A percentile compares a stretch with the other conserved stretches of the same genome.
Evolutionary conservation across 2,329 filamentous ascomycete species (phyloP).

Genomic region (Aureobasidium subglaciale): DNA sequence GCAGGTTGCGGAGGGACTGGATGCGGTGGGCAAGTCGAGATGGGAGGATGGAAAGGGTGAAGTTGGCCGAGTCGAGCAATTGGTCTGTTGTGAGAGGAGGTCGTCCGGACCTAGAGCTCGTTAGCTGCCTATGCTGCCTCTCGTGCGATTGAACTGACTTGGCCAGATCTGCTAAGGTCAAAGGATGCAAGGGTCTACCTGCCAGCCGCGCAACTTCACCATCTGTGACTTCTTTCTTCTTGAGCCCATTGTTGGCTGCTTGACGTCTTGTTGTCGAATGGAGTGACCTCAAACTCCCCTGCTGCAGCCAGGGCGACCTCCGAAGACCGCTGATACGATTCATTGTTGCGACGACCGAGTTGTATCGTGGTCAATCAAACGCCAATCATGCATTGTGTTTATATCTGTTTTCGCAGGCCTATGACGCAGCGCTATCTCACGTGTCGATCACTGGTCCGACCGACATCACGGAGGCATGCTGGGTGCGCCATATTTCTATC

Average conservation of each 20-base stretch:
- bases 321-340: neutral
- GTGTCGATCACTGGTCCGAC: neutral
- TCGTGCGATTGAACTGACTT: too few relatives aligned
- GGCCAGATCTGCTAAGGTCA: constrained; percentile 83
- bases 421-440: constrained; percentile 5
- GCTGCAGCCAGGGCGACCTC: neutral
- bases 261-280: neutral
- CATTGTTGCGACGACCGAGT: neutral
- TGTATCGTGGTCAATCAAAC: neutral
- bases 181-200: constrained; percentile 66
- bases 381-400: neutral
- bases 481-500: neutral
- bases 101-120: constrained; percentile 57
- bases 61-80: constrained; percentile 86
- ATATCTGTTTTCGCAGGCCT: neutral
- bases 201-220: constrained; percentile 74
- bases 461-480: neutral
- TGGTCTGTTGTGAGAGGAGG: constrained; percentile 75
- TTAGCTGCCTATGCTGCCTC: too few relatives aligned
- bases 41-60: constrained; percentile 85
- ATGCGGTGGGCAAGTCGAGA: constrained; percentile 90
- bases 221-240: constrained; percentile 48
- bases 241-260: constrained; percentile 18
- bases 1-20: constrained; percentile 83
- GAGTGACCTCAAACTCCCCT: neutral